A percentile compares a stretch with the other conserved stretches of the same genome.
Conservation (phyloP, 169 alveolate species). For the Eimeria sp. region DNA sequence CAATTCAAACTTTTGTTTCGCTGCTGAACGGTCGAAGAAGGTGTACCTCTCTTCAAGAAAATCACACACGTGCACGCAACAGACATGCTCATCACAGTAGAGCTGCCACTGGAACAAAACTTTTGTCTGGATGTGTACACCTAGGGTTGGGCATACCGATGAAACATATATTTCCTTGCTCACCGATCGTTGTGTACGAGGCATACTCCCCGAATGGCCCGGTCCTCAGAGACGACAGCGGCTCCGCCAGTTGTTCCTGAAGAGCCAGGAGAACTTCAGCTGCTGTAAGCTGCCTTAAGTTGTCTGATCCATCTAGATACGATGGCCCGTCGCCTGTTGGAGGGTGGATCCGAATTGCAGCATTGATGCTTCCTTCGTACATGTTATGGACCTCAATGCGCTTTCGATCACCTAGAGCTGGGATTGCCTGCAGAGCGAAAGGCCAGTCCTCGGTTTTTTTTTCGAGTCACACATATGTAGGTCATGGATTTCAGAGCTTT, state of each 20-base stretch:
- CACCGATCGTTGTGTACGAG: conserved; percentile 69
- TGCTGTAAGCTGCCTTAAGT: conserved; percentile 62
- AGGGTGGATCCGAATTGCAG: conserved; percentile 5
- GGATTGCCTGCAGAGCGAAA: conserved; percentile 52
- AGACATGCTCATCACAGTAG: not conserved
- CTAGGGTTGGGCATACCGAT: not conserved
- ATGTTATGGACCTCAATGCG: conserved; percentile 42
- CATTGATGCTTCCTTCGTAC: conserved; percentile 60
- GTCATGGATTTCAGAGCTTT: not conserved
- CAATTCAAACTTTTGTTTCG: conserved; percentile 53
- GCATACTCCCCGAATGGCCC: conserved; percentile 82
- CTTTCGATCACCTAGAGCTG: conserved; percentile 42
- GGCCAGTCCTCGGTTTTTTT: too few relatives aligned
- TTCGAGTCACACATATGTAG: not conserved
- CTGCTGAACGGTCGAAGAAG: conserved; percentile 59
- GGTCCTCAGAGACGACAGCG: conserved; percentile 72
- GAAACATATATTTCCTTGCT: not conserved
- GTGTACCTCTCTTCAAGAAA: conserved; percentile 47
- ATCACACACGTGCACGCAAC: conserved; percentile 19
- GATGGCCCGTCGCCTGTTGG: conserved; percentile 16
- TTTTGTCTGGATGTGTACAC: not conserved
- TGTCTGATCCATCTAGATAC: conserved; percentile 10
- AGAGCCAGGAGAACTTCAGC: conserved; percentile 82
- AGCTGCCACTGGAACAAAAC: not conserved
- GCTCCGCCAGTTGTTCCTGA: conserved; percentile 79